Base-by-base conservation (phyloP, 2,329 filamentous ascomycete genomes). In the Penicillium sp. region DNA sequence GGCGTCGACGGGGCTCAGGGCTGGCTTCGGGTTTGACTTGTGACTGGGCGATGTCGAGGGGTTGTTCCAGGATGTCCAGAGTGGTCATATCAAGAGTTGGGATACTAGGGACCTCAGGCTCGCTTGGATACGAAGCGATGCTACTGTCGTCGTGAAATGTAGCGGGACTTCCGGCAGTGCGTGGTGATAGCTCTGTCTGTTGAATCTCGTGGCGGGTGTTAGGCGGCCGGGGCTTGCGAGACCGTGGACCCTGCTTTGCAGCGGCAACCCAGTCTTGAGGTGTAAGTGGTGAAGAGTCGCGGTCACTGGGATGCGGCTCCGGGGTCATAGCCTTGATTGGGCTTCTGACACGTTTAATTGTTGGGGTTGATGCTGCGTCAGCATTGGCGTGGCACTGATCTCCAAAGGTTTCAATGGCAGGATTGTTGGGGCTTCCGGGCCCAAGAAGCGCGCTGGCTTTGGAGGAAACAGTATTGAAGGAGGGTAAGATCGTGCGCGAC, bases 251-350 rank as follows among this genome's bases (percentile, higher is more conserved):
- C 41, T 70, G 59, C 55, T 70, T 70, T 23, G 73, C 75, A 23
- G 75, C 75, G 36, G 75, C 75, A 36, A 77, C 55, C 75, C 75
- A 77, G 49, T 77, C 75, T 49, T 75, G 68, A 5, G 75, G 73
- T 3, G 74, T 74, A n/a, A 77, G 60, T 4, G 70, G 71, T 5
- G 70, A 74, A 2, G 67, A 64, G 34, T 57, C 39, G 33, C 45
- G 36, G 48, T 60, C 50, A 21, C 36, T 53, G 2, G 59, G 50
- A 9, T 50, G 39, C 15, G 49, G 34, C 33, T 63, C 60, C 1
- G 65, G 61, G 13, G 55, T 57, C 34, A 57, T 54, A 19, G 62
- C 59, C 29, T 60, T 62, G 10, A 64, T 60, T 2, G 65, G 61
- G 11, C 64, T 62, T 41, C 63, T 68, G 16, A 65, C 50, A 5